Conservation (phyloP, 2,329 filamentous ascomycete species). For the Talaromyces sp. region DNA sequence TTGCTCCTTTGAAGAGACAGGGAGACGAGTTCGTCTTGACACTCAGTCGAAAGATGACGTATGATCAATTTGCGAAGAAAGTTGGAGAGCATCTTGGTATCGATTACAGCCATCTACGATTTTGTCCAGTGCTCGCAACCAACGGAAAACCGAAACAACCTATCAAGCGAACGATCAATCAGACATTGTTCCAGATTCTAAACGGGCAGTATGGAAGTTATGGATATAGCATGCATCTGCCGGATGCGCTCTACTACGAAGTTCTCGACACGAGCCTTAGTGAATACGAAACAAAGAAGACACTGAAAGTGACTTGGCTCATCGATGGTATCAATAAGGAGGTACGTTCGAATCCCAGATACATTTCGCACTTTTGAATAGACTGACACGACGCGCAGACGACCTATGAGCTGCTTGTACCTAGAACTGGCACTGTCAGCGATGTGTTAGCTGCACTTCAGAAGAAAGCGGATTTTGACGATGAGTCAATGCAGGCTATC, state of each 20-base stretch:
- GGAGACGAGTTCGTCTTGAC: slow-evolving; percentile 70
- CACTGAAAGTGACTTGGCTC: slow-evolving; percentile 75
- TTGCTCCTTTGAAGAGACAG: slow-evolving; percentile 60
- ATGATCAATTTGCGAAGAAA: slow-evolving; percentile 80
- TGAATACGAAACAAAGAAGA: slow-evolving; percentile 90
- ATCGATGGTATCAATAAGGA: slow-evolving; percentile 90
- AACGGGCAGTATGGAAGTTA: slow-evolving; percentile 69
- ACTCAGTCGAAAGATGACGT: slow-evolving; percentile 82
- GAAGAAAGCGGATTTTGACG: slow-evolving; percentile 74
- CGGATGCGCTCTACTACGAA: slow-evolving; percentile 85
- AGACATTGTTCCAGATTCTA: slow-evolving; percentile 75
- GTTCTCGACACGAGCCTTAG: slow-evolving; percentile 89
- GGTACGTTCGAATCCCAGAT: slow-evolving; percentile 41
- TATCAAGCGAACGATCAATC: slow-evolving; percentile 68
- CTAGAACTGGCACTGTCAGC: slow-evolving; percentile 75
- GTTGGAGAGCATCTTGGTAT: slow-evolving; percentile 74
- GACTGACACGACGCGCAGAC: slow-evolving; percentile 8
- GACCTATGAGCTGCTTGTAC: slow-evolving; percentile 68
- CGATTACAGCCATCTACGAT: slow-evolving; percentile 81
- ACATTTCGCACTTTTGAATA: neutral
- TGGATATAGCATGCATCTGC: slow-evolving; percentile 62
- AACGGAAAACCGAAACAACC: slow-evolving; percentile 72
- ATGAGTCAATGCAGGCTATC: slow-evolving; percentile 69
- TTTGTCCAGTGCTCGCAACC: slow-evolving; percentile 77
- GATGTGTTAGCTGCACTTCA: slow-evolving; percentile 73